Conservation (phyloP, 352 stramenopile species). For the Elongisporangium anandrum region DNA sequence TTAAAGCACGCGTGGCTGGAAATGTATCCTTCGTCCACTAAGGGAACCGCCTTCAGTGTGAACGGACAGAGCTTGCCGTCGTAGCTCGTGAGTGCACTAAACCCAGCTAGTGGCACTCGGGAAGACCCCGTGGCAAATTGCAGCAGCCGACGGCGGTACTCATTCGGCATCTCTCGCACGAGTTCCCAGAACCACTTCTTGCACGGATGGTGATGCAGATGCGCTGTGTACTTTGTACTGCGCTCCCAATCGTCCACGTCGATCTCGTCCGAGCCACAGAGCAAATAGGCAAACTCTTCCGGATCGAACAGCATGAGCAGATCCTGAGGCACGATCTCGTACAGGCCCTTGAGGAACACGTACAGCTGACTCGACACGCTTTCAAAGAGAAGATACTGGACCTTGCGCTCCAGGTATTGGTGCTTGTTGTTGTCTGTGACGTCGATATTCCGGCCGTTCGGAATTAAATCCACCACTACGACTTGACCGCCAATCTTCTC, state of each 20-base stretch:
- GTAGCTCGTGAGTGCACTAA: conserved; percentile 43
- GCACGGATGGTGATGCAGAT: conserved; percentile 19
- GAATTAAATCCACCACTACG: conserved; percentile 24
- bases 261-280: conserved; percentile 92
- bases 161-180: conserved; percentile 58
- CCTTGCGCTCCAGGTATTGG: conserved; percentile 85
- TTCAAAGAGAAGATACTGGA: conserved; percentile 90
- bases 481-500: conserved; percentile 11
- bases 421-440: conserved; percentile 91
- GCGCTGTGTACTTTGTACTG: conserved; percentile 55
- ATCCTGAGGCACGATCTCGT: conserved; percentile 91
- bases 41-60: conserved; percentile 30
- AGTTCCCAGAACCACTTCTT: conserved; percentile 46
- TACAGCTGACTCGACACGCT: conserved; percentile 77
- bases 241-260: conserved; percentile 92
- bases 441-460: conserved; percentile 31
- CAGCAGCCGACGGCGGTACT: conserved; percentile 41
- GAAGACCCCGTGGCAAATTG: conserved; percentile 57
- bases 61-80: conserved; percentile 47
- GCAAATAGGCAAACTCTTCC: conserved; percentile 92
- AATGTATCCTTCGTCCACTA: conserved; percentile 33
- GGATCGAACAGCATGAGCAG: conserved; percentile 94
- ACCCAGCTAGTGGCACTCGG: conserved; percentile 44
- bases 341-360: conserved; percentile 89
- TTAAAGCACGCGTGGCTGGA: conserved; percentile 67